A percentile compares a stretch with the other conserved stretches of the same genome.
Conservation (phyloP, 768 basidiomycete species). For the Russula olivacea region DNA sequence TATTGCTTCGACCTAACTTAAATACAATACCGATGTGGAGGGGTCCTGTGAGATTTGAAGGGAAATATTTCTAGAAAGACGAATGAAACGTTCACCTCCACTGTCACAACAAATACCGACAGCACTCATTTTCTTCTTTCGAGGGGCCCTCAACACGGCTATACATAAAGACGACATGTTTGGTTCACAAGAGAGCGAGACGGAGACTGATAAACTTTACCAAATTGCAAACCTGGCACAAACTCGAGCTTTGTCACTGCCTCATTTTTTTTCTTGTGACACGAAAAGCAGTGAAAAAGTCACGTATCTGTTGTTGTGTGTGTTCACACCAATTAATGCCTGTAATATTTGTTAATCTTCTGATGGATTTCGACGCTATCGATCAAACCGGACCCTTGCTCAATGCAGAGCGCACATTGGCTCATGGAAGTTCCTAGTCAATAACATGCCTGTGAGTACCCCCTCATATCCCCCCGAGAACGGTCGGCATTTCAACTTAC, state of each 20-base stretch:
- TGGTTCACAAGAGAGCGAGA: not conserved
- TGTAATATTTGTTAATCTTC: not conserved
- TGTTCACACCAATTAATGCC: not conserved
- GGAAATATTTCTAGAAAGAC: conserved; percentile 1
- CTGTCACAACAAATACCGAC: conserved; percentile 7
- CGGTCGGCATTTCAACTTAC: not conserved
- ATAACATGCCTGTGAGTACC: not conserved
- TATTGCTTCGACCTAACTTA: not conserved
- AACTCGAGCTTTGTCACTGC: not conserved
- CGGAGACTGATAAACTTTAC: not conserved
- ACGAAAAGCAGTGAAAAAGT: not conserved
- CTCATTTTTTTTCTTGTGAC: not conserved
- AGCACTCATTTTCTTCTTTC: not conserved
- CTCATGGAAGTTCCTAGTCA: not conserved
- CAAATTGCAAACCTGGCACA: not conserved
- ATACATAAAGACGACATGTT: not conserved
- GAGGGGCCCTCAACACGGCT: not conserved
- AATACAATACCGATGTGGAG: conserved; percentile 10
- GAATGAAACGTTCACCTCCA: not conserved
- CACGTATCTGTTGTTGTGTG: not conserved
- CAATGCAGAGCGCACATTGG: not conserved
- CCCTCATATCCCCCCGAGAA: not conserved
- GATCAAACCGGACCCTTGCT: not conserved
- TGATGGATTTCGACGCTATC: not conserved
- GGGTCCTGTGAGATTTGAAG: conserved; percentile 1